Evolutionary conservation across 139 green algal species (phyloP), one percentile per base, ranked within the genome.

Genomic region (Edaphochlamys debaryana): DNA sequence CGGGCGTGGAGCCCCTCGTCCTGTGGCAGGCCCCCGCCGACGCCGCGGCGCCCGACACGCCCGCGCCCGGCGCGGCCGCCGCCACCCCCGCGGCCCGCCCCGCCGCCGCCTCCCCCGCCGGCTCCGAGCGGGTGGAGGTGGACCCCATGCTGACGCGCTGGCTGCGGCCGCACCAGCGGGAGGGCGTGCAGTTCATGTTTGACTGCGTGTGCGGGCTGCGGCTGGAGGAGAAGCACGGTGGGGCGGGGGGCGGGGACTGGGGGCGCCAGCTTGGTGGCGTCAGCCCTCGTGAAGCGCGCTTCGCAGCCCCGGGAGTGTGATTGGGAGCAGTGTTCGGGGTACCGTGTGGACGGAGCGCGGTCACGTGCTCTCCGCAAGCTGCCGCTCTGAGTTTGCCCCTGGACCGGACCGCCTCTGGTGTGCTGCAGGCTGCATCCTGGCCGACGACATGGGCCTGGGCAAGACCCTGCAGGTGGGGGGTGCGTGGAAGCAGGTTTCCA

Each of bases 111-210:
- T 52, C 30, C 42, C 4, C 27, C 37, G 45, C 34, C 40, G 37
- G 6, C 41, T 7, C 20, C 17, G 79, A 19, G 5, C 45, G 5
- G 69, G 62, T 52, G 37, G 63, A 77, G 9, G 96, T 99, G 52
- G 96, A 98, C 86, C 71, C 84, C 77, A 97, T 97, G 94, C 88
- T 99, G 41, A 94, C 93, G 0, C 87, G 90, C 32, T 99, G 91
- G 85, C 91, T 99, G 82, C 89, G 96, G 32, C 93, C 94, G 23
- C 96, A 99, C 85, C 96, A 99, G 91, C 86, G 97, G 2, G 97
- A 99, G 86, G 98, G 98, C 9, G 94, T 99, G 50, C 62, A 67
- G 85, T 99, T 99, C 89, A 98, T 99, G 96, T 99, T 99, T 90
- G 97, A 99, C 69, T 99, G 98, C 64, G 96, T 99, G 15, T 90